Base-by-base conservation (phyloP, 441 rosid species). In the Corymbia calophylla region DNA sequence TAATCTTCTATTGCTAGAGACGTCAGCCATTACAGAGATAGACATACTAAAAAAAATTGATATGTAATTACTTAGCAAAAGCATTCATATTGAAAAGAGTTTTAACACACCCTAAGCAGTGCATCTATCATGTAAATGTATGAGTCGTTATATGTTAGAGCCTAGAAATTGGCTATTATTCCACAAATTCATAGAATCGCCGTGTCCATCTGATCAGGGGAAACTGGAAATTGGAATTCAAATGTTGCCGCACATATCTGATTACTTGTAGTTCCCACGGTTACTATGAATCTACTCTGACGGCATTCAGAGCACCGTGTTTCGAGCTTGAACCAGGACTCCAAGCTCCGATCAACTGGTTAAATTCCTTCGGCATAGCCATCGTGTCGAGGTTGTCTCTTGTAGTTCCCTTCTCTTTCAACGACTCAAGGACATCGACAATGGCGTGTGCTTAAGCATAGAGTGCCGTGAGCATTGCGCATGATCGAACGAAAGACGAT, bases 401-500 rank as follows among this genome's bases (percentile, higher is more conserved):
- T 27, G 91, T 90, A 44, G 89, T 90, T 87, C 94, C 90, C 2
- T 88, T 86, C 29, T 80, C 89, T 88, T 90, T 91, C 48, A 95
- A 56, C 27, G 27, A 56, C 60, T 56, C 9, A 27, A 56, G 60
- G 5, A 56, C 60, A 56, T 56, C 12, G 27, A 56, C 27, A 21
- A 56, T 56, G 60, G 27, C 0, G 60, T 5, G 27, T 11, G 60
- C 27, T 56, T 27, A 56, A 56, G 27, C 27, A 0, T 21, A 55
- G 60, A 55, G 60, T 27, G 4, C 60, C 27, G 27, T 55, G 60
- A 25, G 1, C 27, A 5, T 10, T 25, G 60, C 60, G 27, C 60
- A 56, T 11, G 27, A 56, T 56, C 27, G 23, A 87, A 89, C 93
- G 93, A 90, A 93, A 94, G 0, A 94, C 94, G 94, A 94, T 93